Conservation (phyloP, 2,329 filamentous ascomycete genomes). For the Penicillium sp. region DNA sequence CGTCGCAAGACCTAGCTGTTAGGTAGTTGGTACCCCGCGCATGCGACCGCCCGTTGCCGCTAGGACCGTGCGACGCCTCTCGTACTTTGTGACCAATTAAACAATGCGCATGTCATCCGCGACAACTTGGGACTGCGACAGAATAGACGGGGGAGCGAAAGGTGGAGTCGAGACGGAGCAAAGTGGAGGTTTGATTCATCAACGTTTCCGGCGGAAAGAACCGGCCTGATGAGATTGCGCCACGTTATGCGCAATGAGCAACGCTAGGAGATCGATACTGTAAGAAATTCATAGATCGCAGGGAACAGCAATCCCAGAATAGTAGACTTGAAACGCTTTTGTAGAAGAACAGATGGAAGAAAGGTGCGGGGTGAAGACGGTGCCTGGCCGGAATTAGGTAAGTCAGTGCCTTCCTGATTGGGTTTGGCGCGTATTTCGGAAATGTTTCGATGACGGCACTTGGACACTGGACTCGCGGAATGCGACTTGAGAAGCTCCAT, state of each 20-base stretch:
- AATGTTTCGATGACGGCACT: conserved; percentile 13
- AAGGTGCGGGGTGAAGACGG: conserved; percentile 9
- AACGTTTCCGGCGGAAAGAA: conserved; percentile 3
- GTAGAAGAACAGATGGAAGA: background rate
- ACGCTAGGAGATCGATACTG: background rate
- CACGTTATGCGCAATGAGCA: background rate
- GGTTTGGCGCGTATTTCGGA: conserved; percentile 3
- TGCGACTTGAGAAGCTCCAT: conserved; percentile 1
- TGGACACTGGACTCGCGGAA: background rate
- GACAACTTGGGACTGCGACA: background rate
- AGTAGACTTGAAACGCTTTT: background rate
- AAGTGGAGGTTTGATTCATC: conserved; percentile 8
- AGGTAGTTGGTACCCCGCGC: conserved; percentile 2
- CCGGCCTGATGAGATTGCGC: background rate
- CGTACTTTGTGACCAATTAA: background rate
- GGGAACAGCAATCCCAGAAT: background rate
- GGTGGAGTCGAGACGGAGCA: conserved; percentile 11
- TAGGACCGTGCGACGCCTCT: conserved; percentile 1
- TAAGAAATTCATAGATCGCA: background rate
- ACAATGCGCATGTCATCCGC: conserved; percentile 2
- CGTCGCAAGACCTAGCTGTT: background rate
- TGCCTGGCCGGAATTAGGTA: conserved; percentile 10
- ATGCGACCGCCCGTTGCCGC: conserved; percentile 5
- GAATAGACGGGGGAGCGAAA: background rate
- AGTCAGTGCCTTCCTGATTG: conserved; percentile 9